Percentiles rank a stretch among this genome's conserved stretches.
These are phyloP conservation scores for Sphagnum fallax DNA, from an alignment of 228 moss, liverwort and hornwort genomes.

Conservation along the genomic window DNA sequence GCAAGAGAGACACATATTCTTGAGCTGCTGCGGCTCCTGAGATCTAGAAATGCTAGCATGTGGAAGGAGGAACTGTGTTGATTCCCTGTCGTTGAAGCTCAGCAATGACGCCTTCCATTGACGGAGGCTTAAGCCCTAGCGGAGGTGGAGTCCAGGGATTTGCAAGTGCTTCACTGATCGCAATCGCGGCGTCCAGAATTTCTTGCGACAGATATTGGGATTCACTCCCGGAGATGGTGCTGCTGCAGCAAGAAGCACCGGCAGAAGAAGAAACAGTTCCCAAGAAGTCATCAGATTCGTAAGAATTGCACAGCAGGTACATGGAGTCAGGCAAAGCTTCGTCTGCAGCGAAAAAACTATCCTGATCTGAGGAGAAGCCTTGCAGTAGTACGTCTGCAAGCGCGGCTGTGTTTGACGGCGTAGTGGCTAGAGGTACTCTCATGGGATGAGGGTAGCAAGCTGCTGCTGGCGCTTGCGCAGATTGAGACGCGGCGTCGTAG, in stretches of 20 bases:
- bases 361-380: constrained; percentile 41
- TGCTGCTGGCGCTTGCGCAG: constrained; percentile 12
- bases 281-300: constrained; percentile 48
- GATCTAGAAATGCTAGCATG: constrained; percentile 5
- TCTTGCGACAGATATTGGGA: constrained; percentile 69
- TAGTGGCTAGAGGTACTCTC: constrained; percentile 62
- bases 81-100: constrained; percentile 95
- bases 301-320: constrained; percentile 56
- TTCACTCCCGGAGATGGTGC: constrained; percentile 52
- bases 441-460: constrained; percentile 53
- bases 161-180: constrained; percentile 82
- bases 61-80: constrained; percentile 77
- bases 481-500: constrained; percentile 51
- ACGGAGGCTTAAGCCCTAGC: constrained; percentile 85
- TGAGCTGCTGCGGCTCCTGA: too few relatives aligned
- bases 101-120: constrained; percentile 94
- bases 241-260: constrained; percentile 93
- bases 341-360: constrained; percentile 67
- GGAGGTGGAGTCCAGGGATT: constrained; percentile 96
- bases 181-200: constrained; percentile 71
- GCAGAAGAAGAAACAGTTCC: constrained; percentile 60
- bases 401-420: constrained; percentile 41
- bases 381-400: constrained; percentile 25
- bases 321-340: constrained; percentile 63
- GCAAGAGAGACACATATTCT: too few relatives aligned